Conservation (phyloP, 2,329 filamentous ascomycete genomes). For the Trichoderma guizhouense region DNA sequence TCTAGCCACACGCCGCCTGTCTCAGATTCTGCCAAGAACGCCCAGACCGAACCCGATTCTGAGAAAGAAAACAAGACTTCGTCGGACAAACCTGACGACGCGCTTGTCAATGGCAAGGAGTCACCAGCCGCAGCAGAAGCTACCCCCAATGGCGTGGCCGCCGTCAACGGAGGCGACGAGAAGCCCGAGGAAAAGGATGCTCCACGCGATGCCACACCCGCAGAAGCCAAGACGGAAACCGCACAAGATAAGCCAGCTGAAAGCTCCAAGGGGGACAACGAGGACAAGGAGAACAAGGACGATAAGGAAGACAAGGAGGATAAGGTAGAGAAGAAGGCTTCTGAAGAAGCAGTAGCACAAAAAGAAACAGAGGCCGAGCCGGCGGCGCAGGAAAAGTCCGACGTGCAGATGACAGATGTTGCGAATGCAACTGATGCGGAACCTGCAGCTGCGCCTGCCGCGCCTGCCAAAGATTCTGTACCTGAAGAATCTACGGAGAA, state of each 20-base stretch:
- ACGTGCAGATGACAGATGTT: conserved; percentile 28
- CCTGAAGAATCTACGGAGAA: neutral
- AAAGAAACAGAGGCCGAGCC: neutral
- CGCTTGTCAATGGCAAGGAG: conserved; percentile 22
- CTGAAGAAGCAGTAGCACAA: conserved; percentile 1
- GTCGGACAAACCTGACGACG: conserved; percentile 19
- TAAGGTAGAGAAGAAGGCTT: conserved; percentile 7
- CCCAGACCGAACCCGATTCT: conserved; percentile 17
- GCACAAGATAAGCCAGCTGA: conserved; percentile 5
- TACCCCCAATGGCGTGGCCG: conserved; percentile 13
- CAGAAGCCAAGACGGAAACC: neutral
- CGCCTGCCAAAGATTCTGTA: neutral
- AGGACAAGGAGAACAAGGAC: conserved; percentile 19
- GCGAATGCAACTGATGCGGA: neutral
- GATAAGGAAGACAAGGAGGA: neutral
- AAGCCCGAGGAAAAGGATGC: conserved; percentile 21
- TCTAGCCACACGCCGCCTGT: conserved; percentile 14
- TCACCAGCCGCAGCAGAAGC: neutral
- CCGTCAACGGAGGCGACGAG: neutral
- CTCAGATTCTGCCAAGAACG: conserved; percentile 7
- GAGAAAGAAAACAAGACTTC: conserved; percentile 18
- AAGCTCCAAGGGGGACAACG: neutral
- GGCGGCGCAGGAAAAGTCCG: conserved; percentile 17
- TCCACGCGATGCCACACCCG: neutral
- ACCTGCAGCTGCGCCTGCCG: neutral